Percentiles rank a stretch among this genome's conserved stretches.
Evolutionary conservation across 345 rosid species (phyloP).

Genomic region (Brassica cretica): DNA sequence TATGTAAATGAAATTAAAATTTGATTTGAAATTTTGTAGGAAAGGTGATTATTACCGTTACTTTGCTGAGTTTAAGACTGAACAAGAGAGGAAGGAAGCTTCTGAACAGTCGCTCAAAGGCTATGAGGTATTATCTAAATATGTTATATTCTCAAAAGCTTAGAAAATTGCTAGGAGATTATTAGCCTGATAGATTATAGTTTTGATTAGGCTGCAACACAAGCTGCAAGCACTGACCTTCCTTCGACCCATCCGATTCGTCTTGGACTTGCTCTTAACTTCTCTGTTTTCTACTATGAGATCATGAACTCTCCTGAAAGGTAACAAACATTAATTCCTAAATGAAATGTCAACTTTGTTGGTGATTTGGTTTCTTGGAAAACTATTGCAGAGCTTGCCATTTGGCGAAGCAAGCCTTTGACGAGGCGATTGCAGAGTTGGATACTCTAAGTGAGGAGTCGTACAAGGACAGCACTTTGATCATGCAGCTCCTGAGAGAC

Average conservation of each 20-base stretch:
- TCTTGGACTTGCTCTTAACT: conserved; percentile 97
- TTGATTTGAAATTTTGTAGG: conserved; percentile 44
- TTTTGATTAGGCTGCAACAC: conserved; percentile 75
- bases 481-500: conserved; percentile 97
- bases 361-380: conserved; percentile 11
- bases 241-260: conserved; percentile 98
- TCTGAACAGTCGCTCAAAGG: conserved; percentile 89
- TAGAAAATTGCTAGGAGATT: not conserved
- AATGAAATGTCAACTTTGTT: conserved; percentile 14
- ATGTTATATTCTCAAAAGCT: not conserved
- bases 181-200: conserved; percentile 1
- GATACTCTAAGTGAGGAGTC: conserved; percentile 97
- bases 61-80: conserved; percentile 92
- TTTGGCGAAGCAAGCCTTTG: conserved; percentile 99
- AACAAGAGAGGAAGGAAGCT: conserved; percentile 87
- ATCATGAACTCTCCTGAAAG: conserved; percentile 99
- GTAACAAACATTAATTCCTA: conserved; percentile 25
- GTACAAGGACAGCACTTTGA: conserved; percentile 97
- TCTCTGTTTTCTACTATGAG: conserved; percentile 97
- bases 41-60: conserved; percentile 95
- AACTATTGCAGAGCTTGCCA: conserved; percentile 80
- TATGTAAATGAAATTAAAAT: not conserved
- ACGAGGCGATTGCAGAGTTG: conserved; percentile 94
- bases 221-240: conserved; percentile 83
- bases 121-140: conserved; percentile 65